Conservation (phyloP, 2,329 filamentous ascomycete species). For the Zymoseptoria crescenta region DNA sequence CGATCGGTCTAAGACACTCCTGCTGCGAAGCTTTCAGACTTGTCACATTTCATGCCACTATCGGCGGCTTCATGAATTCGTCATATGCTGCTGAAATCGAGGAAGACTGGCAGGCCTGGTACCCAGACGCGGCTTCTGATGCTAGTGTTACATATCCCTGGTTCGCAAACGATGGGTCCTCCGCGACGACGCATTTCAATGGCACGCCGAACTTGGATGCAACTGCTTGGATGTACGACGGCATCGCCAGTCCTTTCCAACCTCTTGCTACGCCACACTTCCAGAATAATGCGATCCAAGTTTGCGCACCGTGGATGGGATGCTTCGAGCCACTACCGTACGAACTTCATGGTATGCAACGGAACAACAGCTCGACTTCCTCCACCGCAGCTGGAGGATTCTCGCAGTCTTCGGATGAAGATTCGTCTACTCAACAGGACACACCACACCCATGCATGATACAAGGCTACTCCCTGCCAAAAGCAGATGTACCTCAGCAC, state of each 20-base stretch:
- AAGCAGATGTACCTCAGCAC: background rate
- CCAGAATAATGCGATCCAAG: background rate
- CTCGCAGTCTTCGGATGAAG: background rate
- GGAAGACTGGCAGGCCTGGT: background rate
- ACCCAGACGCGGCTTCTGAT: background rate
- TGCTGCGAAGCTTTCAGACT: background rate
- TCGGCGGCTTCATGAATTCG: background rate
- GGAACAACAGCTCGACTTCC: background rate
- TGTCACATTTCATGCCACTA: background rate
- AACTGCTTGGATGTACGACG: background rate
- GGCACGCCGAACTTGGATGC: background rate
- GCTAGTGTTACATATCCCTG: background rate
- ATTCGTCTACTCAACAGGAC: background rate
- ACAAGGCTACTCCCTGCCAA: background rate
- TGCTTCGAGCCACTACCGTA: background rate
- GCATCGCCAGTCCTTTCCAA: background rate
- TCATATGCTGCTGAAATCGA: background rate
- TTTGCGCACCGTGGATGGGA: background rate
- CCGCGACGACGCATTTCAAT: background rate
- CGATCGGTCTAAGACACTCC: background rate
- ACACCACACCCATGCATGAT: background rate
- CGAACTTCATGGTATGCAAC: background rate
- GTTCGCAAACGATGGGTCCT: background rate
- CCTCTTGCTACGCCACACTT: background rate
- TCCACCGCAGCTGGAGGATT: background rate